Base-by-base conservation (phyloP, 768 basidiomycete species). In the Suillus subluteus region DNA sequence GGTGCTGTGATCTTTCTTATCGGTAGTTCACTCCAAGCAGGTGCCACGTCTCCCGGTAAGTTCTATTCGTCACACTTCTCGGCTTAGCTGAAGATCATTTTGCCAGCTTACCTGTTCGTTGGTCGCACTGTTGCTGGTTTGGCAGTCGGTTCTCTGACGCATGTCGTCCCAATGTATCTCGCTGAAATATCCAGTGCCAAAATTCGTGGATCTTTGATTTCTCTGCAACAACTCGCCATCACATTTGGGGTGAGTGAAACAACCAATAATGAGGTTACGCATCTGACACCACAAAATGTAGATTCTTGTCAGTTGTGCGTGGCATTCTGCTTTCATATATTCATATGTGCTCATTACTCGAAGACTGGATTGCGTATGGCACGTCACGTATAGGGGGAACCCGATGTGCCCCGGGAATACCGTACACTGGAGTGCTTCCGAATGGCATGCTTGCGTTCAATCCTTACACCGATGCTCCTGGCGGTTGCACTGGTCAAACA, bases 131-230 rank as follows among this genome's bases (percentile, higher is more conserved):
- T 73, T 18, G 66, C 67, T 3, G 72, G 69, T 41, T 50, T 69
- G 18, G 62, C 69, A 11, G 66, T 72, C 2, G 72, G 74, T 44
- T 69, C 69, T 38, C 46, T 73, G 64, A 73, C 73, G 15, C 71
- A 71, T 21, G 70, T 73, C 44, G 63, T 78, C 30, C 73, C 71
- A 21, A 79, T 80, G 71, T 80, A 80, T 58, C 63, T 80, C 66
- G 80, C 79, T 52, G 79, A 80, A 69, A 80, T 80, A 37, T 79
- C 79, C 2, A 80, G 76, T n/a, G 73, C 77, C 12, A 79, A 79
- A 23, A 66, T 79, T 35, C 78, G 79, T 56, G 79, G 79, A 52
- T 77, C 79, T 4, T 62, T 80, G 41, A 78, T 80, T 44, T 70
- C 79, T 21, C 68, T 80, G 26, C 78, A 79, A 43, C 79, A 80